Evolutionary conservation across 2,329 filamentous ascomycete species (phyloP).

Genomic region (Hypocrella siamensis): DNA sequence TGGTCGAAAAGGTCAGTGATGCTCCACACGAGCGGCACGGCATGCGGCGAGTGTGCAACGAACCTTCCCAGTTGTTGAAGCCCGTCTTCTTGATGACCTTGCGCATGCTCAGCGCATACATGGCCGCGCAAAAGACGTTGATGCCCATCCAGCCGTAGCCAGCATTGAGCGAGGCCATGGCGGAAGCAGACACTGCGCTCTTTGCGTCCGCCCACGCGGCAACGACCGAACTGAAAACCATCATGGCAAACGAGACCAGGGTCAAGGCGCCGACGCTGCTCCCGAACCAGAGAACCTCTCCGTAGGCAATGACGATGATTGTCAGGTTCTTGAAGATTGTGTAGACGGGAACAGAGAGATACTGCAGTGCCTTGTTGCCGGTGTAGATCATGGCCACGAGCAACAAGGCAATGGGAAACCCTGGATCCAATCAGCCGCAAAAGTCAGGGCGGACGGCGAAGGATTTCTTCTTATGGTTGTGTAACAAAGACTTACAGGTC

Average conservation of each 20-base stretch:
- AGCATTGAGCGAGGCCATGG: slow-evolving; percentile 79
- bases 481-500: slow-evolving; percentile 59
- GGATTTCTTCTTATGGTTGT: too few relatives aligned
- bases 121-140: slow-evolving; percentile 89
- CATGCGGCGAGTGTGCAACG: too few relatives aligned
- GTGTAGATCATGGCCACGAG: slow-evolving; percentile 99
- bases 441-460: too few relatives aligned
- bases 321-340: slow-evolving; percentile 99
- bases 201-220: slow-evolving; percentile 97
- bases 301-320: slow-evolving; percentile 96
- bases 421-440: slow-evolving; percentile 32
- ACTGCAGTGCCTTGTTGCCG: slow-evolving; percentile 87
- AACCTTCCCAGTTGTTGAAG: slow-evolving; percentile 99
- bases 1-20: too few relatives aligned
- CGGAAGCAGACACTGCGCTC: slow-evolving; percentile 59
- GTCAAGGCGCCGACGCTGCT: slow-evolving; percentile 77
- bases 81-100: slow-evolving; percentile 99
- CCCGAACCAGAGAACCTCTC: slow-evolving; percentile 96
- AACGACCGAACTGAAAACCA: slow-evolving; percentile 88
- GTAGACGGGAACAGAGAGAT: slow-evolving; percentile 93
- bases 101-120: slow-evolving; percentile 83
- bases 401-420: slow-evolving; percentile 92
- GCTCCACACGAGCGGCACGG: too few relatives aligned
- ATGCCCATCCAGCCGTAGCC: slow-evolving; percentile 97
- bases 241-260: slow-evolving; percentile 85